A percentile compares a stretch with the other conserved stretches of the same genome.
These are phyloP conservation scores for Adansonia gregorii DNA, from an alignment of 441 rosid genomes.

Conservation along the genomic window DNA sequence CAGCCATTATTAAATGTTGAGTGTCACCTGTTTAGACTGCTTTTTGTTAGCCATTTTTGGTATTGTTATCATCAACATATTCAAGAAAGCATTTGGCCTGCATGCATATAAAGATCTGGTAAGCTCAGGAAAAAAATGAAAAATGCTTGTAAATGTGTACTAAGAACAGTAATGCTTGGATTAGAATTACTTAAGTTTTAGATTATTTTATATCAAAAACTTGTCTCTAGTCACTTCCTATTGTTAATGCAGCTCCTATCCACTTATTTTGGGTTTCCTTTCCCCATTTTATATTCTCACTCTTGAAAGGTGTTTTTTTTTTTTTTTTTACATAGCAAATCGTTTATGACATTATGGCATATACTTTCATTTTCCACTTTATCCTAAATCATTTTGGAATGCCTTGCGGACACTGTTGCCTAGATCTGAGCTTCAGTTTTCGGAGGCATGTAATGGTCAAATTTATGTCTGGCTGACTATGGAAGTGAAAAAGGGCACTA, in stretches of 20 bases:
- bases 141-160: neutral
- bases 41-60: neutral
- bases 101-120: neutral
- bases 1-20: neutral
- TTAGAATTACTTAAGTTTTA: neutral
- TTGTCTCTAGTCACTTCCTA: conserved; percentile 14
- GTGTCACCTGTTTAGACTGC: conserved; percentile 1
- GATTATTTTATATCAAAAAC: neutral
- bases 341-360: neutral
- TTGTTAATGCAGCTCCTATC: neutral
- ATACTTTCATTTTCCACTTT: neutral
- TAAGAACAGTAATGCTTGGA: neutral
- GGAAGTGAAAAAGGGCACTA: neutral
- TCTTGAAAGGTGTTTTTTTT: neutral
- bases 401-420: neutral
- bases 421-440: neutral
- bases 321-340: neutral
- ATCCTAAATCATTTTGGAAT: conserved; percentile 8
- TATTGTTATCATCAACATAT: neutral
- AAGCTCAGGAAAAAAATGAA: neutral
- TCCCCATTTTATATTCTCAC: neutral
- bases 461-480: neutral
- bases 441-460: neutral
- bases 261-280: neutral
- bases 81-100: neutral